phyloP scores from a whole-genome alignment of 306 rosid species.

The Prunus salicina region DNA sequence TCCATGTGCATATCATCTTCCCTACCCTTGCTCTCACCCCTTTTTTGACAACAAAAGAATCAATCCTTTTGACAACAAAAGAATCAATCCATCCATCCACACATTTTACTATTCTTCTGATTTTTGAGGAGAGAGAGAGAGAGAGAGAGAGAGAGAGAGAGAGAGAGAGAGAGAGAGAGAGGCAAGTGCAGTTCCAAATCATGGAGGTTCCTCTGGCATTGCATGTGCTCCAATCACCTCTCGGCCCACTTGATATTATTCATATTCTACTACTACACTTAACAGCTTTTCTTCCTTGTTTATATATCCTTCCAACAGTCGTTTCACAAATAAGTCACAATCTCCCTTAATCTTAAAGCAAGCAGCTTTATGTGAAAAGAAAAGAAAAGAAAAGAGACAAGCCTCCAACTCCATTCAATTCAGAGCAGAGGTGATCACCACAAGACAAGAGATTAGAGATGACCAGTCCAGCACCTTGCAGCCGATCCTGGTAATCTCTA shows the following conservation, averaged over 20 bases:
- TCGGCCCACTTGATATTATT: slow-evolving; percentile 52
- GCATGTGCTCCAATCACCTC: slow-evolving; percentile 72
- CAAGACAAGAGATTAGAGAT: slow-evolving; percentile 22
- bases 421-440: not conserved
- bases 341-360: not conserved
- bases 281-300: slow-evolving; percentile 12
- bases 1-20: slow-evolving; percentile 70
- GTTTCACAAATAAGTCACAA: too few relatives aligned
- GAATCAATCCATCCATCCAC: slow-evolving; percentile 36
- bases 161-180: slow-evolving; percentile 20
- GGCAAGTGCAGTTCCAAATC: slow-evolving; percentile 44
- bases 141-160: slow-evolving; percentile 13
- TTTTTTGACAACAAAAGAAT: slow-evolving; percentile 51
- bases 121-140: slow-evolving; percentile 13
- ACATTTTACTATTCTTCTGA: not conserved
- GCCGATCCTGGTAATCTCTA: slow-evolving; percentile 65
- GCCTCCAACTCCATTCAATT: not conserved
- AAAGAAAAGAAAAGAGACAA: too few relatives aligned
- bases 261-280: slow-evolving; percentile 15
- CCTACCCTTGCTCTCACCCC: slow-evolving; percentile 37
- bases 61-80: slow-evolving; percentile 42
- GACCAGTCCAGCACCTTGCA: slow-evolving; percentile 64
- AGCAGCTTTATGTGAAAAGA: not conserved
- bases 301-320: not conserved
- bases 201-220: slow-evolving; percentile 82